phyloP scores from a whole-genome alignment of 768 basidiomycete genomes.

The Lactarius hatsudake region DNA sequence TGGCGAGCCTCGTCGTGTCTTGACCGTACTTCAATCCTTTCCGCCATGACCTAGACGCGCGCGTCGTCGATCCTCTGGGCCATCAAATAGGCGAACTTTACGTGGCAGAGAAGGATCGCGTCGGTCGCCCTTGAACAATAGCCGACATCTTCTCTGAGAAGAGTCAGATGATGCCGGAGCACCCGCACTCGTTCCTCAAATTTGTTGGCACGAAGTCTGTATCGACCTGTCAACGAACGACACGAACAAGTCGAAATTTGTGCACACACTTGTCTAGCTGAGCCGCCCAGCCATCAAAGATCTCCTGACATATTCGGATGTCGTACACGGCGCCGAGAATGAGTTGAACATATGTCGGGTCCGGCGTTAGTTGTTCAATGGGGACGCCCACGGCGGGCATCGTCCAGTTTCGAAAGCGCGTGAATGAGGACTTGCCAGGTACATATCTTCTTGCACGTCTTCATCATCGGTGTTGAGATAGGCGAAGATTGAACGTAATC shows the following conservation, averaged over 20 bases:
- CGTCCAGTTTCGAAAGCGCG: slow-evolving; percentile 3
- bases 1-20: slow-evolving; percentile 3
- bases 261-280: slow-evolving; percentile 12
- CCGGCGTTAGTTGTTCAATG: slow-evolving; percentile 10
- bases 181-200: neutral
- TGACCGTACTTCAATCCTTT: slow-evolving; percentile 4
- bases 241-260: neutral
- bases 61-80: neutral
- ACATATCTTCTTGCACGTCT: slow-evolving; percentile 2
- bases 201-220: slow-evolving; percentile 2
- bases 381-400: neutral
- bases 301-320: slow-evolving; percentile 18
- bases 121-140: neutral
- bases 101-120: no score
- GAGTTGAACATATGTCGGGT: neutral
- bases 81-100: no score
- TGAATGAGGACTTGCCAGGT: slow-evolving; percentile 8
- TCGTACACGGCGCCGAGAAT: slow-evolving; percentile 8
- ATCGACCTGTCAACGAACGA: neutral
- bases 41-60: slow-evolving; percentile 12
- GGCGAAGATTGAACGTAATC: neutral
- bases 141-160: slow-evolving; percentile 3
- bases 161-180: slow-evolving; percentile 1
- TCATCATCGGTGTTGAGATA: slow-evolving; percentile 6
- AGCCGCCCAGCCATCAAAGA: slow-evolving; percentile 18